Conservation (phyloP, 2,329 filamentous ascomycete species). For the Lasiodiplodia sp. region DNA sequence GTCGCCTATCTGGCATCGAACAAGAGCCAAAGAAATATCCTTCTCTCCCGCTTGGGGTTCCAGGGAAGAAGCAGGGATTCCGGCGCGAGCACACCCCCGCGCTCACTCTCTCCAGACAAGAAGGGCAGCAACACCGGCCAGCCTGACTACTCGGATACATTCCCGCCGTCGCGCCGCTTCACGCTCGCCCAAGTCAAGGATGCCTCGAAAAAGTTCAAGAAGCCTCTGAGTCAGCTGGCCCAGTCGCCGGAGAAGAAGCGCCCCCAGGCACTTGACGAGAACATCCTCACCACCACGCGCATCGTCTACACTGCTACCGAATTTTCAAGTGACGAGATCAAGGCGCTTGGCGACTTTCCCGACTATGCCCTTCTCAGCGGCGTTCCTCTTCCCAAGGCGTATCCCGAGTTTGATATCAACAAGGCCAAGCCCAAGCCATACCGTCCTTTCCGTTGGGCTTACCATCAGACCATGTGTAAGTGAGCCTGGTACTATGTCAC, state of each 20-base stretch:
- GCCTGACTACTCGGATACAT: conserved; percentile 54
- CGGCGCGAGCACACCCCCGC: conserved; percentile 60
- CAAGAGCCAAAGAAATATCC: conserved; percentile 47
- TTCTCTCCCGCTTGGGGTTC: conserved; percentile 49
- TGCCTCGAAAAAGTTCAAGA: conserved; percentile 37
- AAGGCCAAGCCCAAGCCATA: conserved; percentile 77
- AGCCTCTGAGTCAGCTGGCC: conserved; percentile 37
- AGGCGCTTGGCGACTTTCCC: conserved; percentile 76
- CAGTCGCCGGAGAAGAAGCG: conserved; percentile 32
- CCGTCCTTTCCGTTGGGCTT: conserved; percentile 81
- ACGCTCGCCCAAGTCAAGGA: conserved; percentile 48
- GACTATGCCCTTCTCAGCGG: conserved; percentile 79
- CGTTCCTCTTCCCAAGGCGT: conserved; percentile 72
- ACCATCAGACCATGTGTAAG: conserved; percentile 90
- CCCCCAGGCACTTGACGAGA: conserved; percentile 36
- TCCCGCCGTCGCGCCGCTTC: conserved; percentile 62
- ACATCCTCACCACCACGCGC: conserved; percentile 38
- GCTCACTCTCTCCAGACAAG: conserved; percentile 61
- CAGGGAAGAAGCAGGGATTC: conserved; percentile 52
- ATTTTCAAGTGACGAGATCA: conserved; percentile 74
- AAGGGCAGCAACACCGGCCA: conserved; percentile 39
- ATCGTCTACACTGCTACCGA: conserved; percentile 68
- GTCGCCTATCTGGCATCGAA: conserved; percentile 39
- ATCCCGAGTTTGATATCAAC: conserved; percentile 70
- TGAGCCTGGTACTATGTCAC: not conserved